These are phyloP conservation scores for Rhynchospora pubera DNA, from an alignment of 176 grass and related monocot species.

Conservation along the genomic window DNA sequence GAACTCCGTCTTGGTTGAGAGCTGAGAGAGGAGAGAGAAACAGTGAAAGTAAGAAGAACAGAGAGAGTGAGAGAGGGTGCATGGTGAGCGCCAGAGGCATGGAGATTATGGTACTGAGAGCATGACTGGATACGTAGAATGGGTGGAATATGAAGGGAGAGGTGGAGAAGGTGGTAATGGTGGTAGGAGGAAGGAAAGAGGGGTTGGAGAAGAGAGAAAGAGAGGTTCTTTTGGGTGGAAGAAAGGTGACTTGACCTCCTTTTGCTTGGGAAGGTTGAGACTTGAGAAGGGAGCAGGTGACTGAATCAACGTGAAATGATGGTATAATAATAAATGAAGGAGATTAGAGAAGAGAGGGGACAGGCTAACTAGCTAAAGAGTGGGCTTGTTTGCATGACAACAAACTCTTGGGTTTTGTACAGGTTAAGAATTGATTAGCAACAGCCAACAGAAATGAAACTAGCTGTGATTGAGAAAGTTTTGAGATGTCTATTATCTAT, in stretches of 20 bases:
- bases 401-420: background rate
- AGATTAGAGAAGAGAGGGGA: constrained; percentile 16
- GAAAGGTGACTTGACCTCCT: constrained; percentile 3
- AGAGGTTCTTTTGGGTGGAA: background rate
- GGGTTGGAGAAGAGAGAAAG: constrained; percentile 8
- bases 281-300: constrained; percentile 17
- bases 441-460: background rate
- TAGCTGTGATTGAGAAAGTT: background rate
- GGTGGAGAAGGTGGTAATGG: constrained; percentile 11
- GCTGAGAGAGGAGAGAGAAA: background rate
- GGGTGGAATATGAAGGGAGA: background rate
- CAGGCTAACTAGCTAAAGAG: background rate
- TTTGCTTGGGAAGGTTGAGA: background rate
- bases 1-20: constrained; percentile 52
- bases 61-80: background rate
- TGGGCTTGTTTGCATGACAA: background rate
- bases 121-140: constrained; percentile 4
- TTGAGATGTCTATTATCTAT: background rate
- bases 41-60: constrained; percentile 3
- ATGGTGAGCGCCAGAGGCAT: constrained; percentile 10
- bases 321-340: constrained; percentile 17
- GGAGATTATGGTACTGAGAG: background rate
- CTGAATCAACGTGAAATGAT: constrained; percentile 26
- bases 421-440: background rate
- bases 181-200: constrained; percentile 22